A percentile compares a stretch with the other conserved stretches of the same genome.
These are phyloP conservation scores for Colletotrichum limetticola DNA, from an alignment of 2,329 filamentous ascomycete species.

Conservation along the genomic window DNA sequence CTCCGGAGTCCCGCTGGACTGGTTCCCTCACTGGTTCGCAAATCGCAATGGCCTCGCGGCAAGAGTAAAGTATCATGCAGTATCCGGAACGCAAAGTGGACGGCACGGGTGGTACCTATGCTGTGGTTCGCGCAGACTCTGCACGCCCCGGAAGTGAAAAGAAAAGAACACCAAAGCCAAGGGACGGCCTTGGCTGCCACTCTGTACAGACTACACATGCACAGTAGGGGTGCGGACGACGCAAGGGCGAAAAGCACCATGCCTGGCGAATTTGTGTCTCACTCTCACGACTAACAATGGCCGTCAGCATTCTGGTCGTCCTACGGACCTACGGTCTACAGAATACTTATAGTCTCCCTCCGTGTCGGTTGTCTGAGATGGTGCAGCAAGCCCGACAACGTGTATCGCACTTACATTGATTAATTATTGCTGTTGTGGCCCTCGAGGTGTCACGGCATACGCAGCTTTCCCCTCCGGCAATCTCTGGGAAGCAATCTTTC, in stretches of 20 bases:
- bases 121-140: slow-evolving; percentile 1
- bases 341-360: not conserved
- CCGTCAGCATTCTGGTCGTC: not conserved
- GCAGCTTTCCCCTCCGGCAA: slow-evolving; percentile 20
- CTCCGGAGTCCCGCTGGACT: slow-evolving; percentile 10
- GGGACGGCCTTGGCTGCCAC: not conserved
- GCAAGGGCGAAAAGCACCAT: slow-evolving; percentile 19
- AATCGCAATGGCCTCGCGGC: not conserved
- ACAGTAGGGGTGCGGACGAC: slow-evolving; percentile 12
- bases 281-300: slow-evolving; percentile 12
- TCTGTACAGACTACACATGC: not conserved
- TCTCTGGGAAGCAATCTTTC: slow-evolving; percentile 11
- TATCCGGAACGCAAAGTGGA: not conserved
- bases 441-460: slow-evolving; percentile 26
- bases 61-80: not conserved
- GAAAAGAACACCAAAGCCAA: not conserved
- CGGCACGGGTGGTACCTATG: not conserved
- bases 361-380: slow-evolving; percentile 9
- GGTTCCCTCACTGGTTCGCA: not conserved
- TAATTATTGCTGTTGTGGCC: not conserved
- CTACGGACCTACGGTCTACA: not conserved
- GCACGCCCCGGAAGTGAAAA: slow-evolving; percentile 1
- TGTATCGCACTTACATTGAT: not conserved
- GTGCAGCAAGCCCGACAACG: not conserved
- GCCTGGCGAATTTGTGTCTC: slow-evolving; percentile 12